Conservation (phyloP, 164 flowering plant genomes). For the Macadamia tetraphylla region DNA sequence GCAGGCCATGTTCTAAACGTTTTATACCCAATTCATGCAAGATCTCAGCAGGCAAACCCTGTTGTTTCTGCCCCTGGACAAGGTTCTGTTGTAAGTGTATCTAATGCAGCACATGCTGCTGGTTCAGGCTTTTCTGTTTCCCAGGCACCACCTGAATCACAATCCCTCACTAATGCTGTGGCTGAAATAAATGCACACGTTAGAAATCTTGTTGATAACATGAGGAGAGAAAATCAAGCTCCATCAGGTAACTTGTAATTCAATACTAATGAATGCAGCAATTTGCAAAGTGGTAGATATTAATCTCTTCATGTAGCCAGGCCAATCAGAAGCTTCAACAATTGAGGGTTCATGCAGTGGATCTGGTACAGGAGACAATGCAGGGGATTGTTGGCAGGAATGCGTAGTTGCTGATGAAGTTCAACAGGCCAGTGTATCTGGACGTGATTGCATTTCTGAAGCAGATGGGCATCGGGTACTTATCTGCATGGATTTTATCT, state of each 20-base stretch:
- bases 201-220: slow-evolving; percentile 33
- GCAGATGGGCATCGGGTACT: slow-evolving; percentile 23
- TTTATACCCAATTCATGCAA: slow-evolving; percentile 17
- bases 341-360: slow-evolving; percentile 23
- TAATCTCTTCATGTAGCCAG: slow-evolving; percentile 18
- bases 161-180: slow-evolving; percentile 24
- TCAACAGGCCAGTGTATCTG: slow-evolving; percentile 10
- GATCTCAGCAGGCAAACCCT: slow-evolving; percentile 18
- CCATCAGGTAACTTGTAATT: slow-evolving; percentile 35
- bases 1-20: slow-evolving; percentile 16
- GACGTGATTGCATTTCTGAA: slow-evolving; percentile 11
- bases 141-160: slow-evolving; percentile 28
- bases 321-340: slow-evolving; percentile 25
- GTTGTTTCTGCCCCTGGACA: slow-evolving; percentile 12
- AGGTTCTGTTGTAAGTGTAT: slow-evolving; percentile 19
- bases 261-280: not conserved
- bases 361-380: slow-evolving; percentile 14
- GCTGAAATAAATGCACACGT: slow-evolving; percentile 41
- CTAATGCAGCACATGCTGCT: slow-evolving; percentile 31
- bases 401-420: slow-evolving; percentile 9
- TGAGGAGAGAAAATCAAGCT: slow-evolving; percentile 28
- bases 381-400: slow-evolving; percentile 14
- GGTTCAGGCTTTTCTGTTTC: slow-evolving; percentile 26
- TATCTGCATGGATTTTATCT: not conserved
- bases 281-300: not conserved